Evolutionary conservation across 441 rosid genomes (phyloP), one percentile per base, ranked within the genome.

Genomic region (Populus trichocarpa): DNA sequence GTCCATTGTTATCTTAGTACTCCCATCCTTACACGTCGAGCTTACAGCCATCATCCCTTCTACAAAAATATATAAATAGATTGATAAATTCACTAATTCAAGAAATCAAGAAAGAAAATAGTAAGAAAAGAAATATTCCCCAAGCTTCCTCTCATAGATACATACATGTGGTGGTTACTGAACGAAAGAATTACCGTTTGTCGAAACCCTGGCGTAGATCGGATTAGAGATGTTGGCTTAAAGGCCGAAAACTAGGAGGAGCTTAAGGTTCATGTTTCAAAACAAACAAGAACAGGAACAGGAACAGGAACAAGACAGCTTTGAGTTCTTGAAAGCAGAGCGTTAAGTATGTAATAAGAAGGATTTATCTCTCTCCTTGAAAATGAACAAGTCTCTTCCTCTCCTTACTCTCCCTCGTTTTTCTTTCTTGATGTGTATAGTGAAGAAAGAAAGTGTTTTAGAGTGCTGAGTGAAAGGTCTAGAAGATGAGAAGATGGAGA

Each of bases 31-130:
- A 77, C 88, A 86, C 69, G 80, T 78, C 57, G 92, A 86, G 69
- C 84, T 85, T 77, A 89, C 93, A 77, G 89, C 90, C 93, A 88
- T 88, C 93, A 91, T 89, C 67, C 8, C 63, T 16, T 28, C 59
- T 12, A 5, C 2, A 3, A 40, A 40, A 11, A 40, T 40, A 40
- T 36, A 10, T 30, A 10, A 3, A 40, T 4, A 32, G 6, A 25
- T 1, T 61, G 40, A 77, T 32, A 5, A 36, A 59, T 30, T 26
- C 33, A 72, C 64, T 50, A 46, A 53, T 36, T 9, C 36, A 36
- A 35, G 42, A 66, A 28, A 35, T 42, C 53, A 78, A 42, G 20
- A 36, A n/a, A 53, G 10, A 25, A 20, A 20, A 33, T 7, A 12
- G 20, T 23, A 20, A 16, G 64, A 23, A n/a, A 72, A 26, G n/a